Percentiles rank a stretch among this genome's conserved stretches.
phyloP scores from a whole-genome alignment of 2,329 filamentous ascomycete species.

The Fulvia fulva region DNA sequence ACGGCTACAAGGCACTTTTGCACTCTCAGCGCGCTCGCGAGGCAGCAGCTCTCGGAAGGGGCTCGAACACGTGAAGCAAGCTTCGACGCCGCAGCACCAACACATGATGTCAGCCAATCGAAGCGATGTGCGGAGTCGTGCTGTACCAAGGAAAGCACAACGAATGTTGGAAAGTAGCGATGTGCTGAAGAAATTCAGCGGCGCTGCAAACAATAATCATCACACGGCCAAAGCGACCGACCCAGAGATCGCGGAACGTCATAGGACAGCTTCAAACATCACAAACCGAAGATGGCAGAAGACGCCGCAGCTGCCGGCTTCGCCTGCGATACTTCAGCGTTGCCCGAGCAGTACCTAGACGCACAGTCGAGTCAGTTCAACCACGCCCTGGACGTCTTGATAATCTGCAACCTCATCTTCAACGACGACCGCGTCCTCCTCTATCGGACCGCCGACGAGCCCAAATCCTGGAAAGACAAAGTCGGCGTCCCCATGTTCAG shows the following conservation, averaged over 20 bases:
- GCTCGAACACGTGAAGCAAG: background rate
- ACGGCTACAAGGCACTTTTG: background rate
- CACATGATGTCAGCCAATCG: background rate
- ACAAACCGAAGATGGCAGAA: background rate
- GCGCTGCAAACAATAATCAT: too few species aligned
- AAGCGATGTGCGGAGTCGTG: background rate
- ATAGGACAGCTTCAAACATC: background rate
- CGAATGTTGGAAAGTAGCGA: too few species aligned
- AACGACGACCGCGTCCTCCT: constrained; percentile 16
- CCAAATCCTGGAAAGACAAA: constrained; percentile 13
- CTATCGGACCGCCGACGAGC: constrained; percentile 5
- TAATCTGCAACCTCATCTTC: constrained; percentile 17
- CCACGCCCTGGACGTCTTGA: constrained; percentile 13
- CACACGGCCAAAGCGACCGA: background rate
- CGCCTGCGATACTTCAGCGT: background rate
- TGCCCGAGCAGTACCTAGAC: constrained; percentile 10
- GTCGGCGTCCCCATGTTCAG: constrained; percentile 13
- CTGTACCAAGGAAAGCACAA: background rate
- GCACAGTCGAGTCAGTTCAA: constrained; percentile 9
- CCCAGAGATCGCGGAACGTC: background rate
- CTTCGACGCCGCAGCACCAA: background rate
- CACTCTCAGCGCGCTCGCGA: too few species aligned
- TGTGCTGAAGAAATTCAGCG: too few species aligned
- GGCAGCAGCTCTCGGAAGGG: too few species aligned
- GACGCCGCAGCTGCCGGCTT: background rate